Evolutionary conservation across 2,329 filamentous ascomycete genomes (phyloP), one percentile per base, ranked within the genome.

Genomic region (Pseudogymnoascus sp.): DNA sequence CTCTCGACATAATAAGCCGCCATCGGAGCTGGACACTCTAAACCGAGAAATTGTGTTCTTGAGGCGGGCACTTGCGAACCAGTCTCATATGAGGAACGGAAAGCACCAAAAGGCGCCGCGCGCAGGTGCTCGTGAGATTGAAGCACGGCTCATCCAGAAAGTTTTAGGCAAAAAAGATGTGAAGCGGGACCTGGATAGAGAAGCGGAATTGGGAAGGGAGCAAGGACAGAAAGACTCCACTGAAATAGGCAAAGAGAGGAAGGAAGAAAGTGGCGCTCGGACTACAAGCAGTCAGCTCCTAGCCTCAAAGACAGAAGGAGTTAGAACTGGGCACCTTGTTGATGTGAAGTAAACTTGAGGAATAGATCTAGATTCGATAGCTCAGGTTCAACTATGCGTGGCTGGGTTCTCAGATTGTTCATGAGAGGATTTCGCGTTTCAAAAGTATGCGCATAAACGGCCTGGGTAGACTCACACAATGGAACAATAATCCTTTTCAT

Each of bases 61-160:
- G 45, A 52, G 45, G 45, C 45, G 13, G n/a, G 45, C n/a, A 52
- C 45, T 52, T 33, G 26, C 45, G n/a, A 52, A 52, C n/a, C 45
- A 52, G 26, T 33, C 45, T 13, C 26, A 52, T 52, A 19, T 52
- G 26, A 52, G 45, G 26, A 52, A 30, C n/a, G 45, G n/a, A 33
- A 52, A 26, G 26, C 15, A 52, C 10, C 45, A 30, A 18, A 52
- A 33, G 18, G n/a, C n/a, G 8, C 13, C 45, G 26, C 45, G 26
- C 8, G 15, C 45, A 19, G 45, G 45, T 52, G 45, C 13, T 52
- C 45, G 45, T 19, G 45, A 52, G 1, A 52, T 52, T 19, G 45
- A 33, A 33, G 45, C 45, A 33, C 26, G 45, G 9, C 45, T 52
- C 26, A 30, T 19, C 18, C 26, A 33, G 26, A 52, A 52, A 33